Percentiles rank a stretch among this genome's conserved stretches.
Evolutionary conservation across 371 early-diverging fungal species (phyloP).

Genomic region (Lichtheimia corymbifera): DNA sequence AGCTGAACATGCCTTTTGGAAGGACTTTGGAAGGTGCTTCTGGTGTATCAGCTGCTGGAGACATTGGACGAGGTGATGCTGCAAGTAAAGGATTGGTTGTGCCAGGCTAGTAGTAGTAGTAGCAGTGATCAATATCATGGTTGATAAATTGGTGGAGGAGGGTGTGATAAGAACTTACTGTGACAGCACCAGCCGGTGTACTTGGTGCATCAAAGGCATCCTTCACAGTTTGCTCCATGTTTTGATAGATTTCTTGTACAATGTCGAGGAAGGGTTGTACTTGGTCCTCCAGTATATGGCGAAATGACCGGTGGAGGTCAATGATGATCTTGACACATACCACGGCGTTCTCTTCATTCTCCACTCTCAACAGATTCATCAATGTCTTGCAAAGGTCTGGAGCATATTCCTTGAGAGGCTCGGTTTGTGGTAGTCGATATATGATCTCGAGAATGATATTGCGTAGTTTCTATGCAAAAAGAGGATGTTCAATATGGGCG

Average conservation of each 20-base stretch:
- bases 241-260: conserved; percentile 89
- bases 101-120: conserved; percentile 43
- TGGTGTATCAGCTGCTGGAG: conserved; percentile 70
- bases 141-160: too few relatives aligned
- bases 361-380: conserved; percentile 79
- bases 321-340: conserved; percentile 91
- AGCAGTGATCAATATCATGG: conserved; percentile 1
- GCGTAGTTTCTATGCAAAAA: conserved; percentile 77
- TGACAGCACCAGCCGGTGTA: conserved; percentile 53
- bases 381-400: conserved; percentile 63
- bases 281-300: conserved; percentile 78
- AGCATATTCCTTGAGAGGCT: conserved; percentile 68
- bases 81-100: conserved; percentile 46
- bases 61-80: conserved; percentile 77
- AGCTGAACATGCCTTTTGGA: conserved; percentile 78
- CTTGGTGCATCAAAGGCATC: conserved; percentile 77
- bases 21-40: conserved; percentile 70
- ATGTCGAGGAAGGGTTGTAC: conserved; percentile 90
- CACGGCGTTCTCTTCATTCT: conserved; percentile 97
- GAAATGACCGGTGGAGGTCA: conserved; percentile 90
- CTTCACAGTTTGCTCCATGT: conserved; percentile 84
- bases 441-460: conserved; percentile 90
- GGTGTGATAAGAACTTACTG: conserved; percentile 53
- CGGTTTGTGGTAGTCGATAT: conserved; percentile 89
- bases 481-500: background rate